Evolutionary conservation across 176 grass and related monocot species (phyloP).

Genomic region (Aegilops speltoides): DNA sequence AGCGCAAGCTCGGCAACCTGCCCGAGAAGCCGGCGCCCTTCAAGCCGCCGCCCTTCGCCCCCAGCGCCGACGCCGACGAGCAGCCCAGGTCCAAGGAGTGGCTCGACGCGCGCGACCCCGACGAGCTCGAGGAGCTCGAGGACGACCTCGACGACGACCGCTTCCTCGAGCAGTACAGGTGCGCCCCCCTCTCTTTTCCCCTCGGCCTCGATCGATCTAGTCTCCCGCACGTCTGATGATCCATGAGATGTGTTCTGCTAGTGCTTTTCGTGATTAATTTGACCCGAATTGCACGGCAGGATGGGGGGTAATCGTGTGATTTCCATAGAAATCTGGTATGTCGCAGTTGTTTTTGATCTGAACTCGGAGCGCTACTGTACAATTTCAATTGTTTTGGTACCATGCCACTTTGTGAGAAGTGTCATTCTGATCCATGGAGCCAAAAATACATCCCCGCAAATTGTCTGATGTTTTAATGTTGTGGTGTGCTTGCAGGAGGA

Average conservation of each 20-base stretch:
- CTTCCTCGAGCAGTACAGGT: slow-evolving; percentile 98
- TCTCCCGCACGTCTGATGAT: neutral
- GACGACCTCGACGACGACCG: slow-evolving; percentile 90
- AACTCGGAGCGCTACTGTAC: neutral
- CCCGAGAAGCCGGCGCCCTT: slow-evolving; percentile 79
- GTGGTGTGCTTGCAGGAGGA: slow-evolving; percentile 54
- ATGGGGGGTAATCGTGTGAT: neutral
- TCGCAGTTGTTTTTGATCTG: neutral
- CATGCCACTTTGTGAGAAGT: too few species aligned
- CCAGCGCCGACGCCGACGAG: slow-evolving; percentile 64
- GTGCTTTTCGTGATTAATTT: neutral
- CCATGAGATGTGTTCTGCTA: too few species aligned
- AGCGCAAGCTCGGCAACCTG: slow-evolving; percentile 86
- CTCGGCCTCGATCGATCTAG: slow-evolving; percentile 16
- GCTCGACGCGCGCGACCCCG: slow-evolving; percentile 68
- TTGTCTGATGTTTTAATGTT: neutral
- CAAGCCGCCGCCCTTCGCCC: slow-evolving; percentile 77
- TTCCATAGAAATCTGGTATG: neutral
- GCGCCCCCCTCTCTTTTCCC: neutral
- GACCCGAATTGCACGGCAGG: neutral
- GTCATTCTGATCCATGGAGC: too few species aligned
- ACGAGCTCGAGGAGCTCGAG: slow-evolving; percentile 93
- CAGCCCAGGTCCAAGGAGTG: slow-evolving; percentile 76
- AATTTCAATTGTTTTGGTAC: slow-evolving; percentile 3
- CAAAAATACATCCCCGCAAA: neutral